These are phyloP conservation scores for Microdochium bolleyi DNA, from an alignment of 2,329 filamentous ascomycete genomes.

Conservation along the genomic window DNA sequence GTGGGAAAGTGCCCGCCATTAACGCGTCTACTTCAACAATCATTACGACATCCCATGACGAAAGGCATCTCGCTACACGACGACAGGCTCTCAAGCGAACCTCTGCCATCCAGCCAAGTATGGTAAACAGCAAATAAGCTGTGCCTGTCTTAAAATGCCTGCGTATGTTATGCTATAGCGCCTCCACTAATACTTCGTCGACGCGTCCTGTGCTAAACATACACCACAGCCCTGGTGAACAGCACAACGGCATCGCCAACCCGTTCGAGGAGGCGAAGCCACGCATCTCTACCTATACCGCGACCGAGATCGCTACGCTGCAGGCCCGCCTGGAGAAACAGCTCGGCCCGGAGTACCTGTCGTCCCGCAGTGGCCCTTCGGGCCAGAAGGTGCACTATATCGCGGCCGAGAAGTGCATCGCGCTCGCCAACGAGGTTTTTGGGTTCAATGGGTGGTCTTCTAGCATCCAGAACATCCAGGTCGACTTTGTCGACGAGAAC, in stretches of 20 bases:
- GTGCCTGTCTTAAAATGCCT: conserved; percentile 1
- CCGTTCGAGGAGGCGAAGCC: conserved; percentile 70
- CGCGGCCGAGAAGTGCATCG: conserved; percentile 93
- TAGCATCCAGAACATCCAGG: conserved; percentile 87
- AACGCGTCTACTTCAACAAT: neutral
- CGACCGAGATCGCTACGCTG: conserved; percentile 82
- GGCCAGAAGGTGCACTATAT: conserved; percentile 89
- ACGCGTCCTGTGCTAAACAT: conserved; percentile 3
- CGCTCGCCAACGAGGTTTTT: conserved; percentile 89
- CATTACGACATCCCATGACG: neutral
- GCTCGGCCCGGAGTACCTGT: conserved; percentile 93
- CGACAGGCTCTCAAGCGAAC: no score
- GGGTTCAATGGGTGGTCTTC: conserved; percentile 98
- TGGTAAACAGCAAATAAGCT: neutral
- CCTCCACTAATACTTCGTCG: neutral
- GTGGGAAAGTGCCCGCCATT: neutral
- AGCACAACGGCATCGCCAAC: conserved; percentile 59
- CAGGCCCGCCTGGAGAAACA: conserved; percentile 85
- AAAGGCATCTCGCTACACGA: neutral
- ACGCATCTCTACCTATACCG: conserved; percentile 73
- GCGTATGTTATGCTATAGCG: conserved; percentile 2
- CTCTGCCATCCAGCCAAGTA: neutral
- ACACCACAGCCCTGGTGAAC: conserved; percentile 56
- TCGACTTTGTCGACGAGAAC: conserved; percentile 91
- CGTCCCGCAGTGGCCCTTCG: conserved; percentile 71